phyloP scores from a whole-genome alignment of 345 rosid genomes.

The Pistacia vera region DNA sequence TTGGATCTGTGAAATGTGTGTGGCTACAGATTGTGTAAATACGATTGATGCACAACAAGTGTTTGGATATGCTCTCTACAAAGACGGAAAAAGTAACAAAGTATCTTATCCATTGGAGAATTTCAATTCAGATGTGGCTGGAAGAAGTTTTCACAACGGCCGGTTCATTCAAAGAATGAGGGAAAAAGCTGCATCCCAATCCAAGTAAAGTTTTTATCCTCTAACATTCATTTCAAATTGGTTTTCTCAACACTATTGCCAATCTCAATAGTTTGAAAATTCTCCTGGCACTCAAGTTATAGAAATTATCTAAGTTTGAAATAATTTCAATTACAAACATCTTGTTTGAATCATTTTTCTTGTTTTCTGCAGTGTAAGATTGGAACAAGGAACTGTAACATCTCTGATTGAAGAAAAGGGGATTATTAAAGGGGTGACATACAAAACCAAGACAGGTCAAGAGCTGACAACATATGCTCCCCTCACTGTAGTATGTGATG shows the following conservation, averaged over 20 bases:
- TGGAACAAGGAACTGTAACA: slow-evolving; percentile 8
- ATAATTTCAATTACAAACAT: no score
- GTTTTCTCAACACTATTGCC: not conserved
- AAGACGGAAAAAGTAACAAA: not conserved
- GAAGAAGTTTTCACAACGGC: slow-evolving; percentile 4
- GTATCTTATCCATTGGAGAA: not conserved
- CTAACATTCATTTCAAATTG: not conserved
- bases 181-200: not conserved
- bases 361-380: slow-evolving; percentile 2
- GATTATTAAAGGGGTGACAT: slow-evolving; percentile 8
- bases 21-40: slow-evolving; percentile 4
- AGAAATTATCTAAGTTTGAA: no score
- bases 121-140: slow-evolving; percentile 8
- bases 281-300: no score
- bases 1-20: not conserved
- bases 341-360: no score
- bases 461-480: not conserved
- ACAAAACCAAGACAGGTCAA: slow-evolving; percentile 2
- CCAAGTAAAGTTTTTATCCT: not conserved
- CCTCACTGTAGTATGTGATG: slow-evolving; percentile 8
- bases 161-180: slow-evolving; percentile 2
- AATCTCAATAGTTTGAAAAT: no score
- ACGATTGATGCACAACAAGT: slow-evolving; percentile 4
- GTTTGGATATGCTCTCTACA: slow-evolving; percentile 2
- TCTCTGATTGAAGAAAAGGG: slow-evolving; percentile 9